Conservation (phyloP, 1,284 basidiomycete species). For the Fomitopsis pinicola region DNA sequence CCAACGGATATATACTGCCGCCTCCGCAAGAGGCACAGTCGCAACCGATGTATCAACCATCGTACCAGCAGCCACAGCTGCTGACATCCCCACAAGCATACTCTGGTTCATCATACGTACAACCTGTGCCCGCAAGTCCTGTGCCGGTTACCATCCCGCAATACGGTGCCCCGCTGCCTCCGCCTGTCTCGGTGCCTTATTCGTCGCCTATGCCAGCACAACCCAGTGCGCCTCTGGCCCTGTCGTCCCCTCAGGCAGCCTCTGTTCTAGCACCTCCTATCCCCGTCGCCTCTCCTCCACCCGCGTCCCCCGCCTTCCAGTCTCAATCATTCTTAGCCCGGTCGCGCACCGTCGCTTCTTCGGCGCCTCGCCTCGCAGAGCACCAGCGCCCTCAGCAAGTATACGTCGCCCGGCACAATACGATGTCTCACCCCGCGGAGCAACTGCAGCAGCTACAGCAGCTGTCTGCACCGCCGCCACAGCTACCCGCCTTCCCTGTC, state of each 20-base stretch:
- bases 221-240: constrained; percentile 12
- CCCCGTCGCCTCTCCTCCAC: constrained; percentile 10
- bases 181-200: constrained; percentile 11
- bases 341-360: constrained; percentile 37
- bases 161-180: constrained; percentile 13
- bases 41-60: constrained; percentile 16
- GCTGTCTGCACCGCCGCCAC: constrained; percentile 27
- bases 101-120: constrained; percentile 8
- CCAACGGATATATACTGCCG: constrained; percentile 13
- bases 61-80: constrained; percentile 5
- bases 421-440: constrained; percentile 26
- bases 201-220: constrained; percentile 7
- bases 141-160: constrained; percentile 26
- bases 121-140: constrained; percentile 8
- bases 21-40: constrained; percentile 11
- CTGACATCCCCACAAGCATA: constrained; percentile 8
- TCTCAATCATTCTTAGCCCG: constrained; percentile 28
- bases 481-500: constrained; percentile 62
- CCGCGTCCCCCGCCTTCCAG: constrained; percentile 8
- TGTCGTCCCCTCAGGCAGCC: constrained; percentile 11
- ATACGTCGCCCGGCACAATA: constrained; percentile 21
- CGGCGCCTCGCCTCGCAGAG: constrained; percentile 11
- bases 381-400: constrained; percentile 5
- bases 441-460: constrained; percentile 31
- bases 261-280: constrained; percentile 6